These are phyloP conservation scores for Cardamine resedifolia DNA, from an alignment of 345 rosid genomes.

Conservation along the genomic window DNA sequence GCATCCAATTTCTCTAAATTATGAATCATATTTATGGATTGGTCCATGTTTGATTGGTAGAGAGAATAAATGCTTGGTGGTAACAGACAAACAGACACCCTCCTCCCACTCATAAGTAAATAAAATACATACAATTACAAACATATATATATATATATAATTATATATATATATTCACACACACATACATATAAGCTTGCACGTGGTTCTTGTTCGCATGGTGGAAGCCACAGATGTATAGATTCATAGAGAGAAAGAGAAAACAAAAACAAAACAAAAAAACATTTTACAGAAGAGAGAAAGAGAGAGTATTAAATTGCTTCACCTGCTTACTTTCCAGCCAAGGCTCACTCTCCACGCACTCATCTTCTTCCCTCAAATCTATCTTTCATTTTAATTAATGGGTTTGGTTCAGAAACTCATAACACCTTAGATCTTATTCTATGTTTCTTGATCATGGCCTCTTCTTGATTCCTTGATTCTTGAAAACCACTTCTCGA, in stretches of 20 bases:
- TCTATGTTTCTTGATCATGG: constrained; percentile 25
- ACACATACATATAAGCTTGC: neutral
- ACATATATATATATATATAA: neutral
- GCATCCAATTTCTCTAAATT: neutral
- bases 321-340: constrained; percentile 40
- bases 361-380: constrained; percentile 13
- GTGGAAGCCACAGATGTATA: constrained; percentile 36
- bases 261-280: neutral
- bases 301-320: constrained; percentile 28
- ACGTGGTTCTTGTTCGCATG: constrained; percentile 38
- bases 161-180: neutral
- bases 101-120: constrained; percentile 21
- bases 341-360: constrained; percentile 33
- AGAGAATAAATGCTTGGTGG: constrained; percentile 35
- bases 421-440: constrained; percentile 6
- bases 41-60: no score
- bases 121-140: neutral
- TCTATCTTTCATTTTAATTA: neutral
- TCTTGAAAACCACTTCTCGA: constrained; percentile 1
- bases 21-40: neutral
- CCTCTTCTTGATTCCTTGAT: constrained; percentile 19
- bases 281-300: constrained; percentile 12
- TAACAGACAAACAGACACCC: constrained; percentile 25
- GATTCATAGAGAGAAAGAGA: neutral
- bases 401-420: constrained; percentile 26